These are phyloP conservation scores for Helenozyma baotianmanensis DNA, from an alignment of 805 yeast genomes.

Conservation along the genomic window DNA sequence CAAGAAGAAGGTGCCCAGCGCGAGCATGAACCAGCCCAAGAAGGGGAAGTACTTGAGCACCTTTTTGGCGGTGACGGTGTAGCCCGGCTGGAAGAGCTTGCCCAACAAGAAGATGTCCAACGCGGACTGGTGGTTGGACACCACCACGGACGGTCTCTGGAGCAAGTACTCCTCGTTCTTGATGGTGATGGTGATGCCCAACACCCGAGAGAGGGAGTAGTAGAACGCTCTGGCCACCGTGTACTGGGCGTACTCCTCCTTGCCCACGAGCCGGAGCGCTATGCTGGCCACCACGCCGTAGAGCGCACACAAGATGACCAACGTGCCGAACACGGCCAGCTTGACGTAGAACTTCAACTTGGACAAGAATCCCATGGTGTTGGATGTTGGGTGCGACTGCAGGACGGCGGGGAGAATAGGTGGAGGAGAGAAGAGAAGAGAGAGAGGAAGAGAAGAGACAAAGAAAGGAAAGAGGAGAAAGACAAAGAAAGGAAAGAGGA, in stretches of 20 bases:
- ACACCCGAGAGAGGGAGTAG: constrained; percentile 48
- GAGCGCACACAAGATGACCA: constrained; percentile 56
- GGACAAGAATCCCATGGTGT: constrained; percentile 14
- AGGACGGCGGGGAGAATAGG: no score
- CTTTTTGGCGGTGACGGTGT: constrained; percentile 89
- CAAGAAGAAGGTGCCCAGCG: constrained; percentile 86
- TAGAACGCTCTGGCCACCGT: constrained; percentile 83
- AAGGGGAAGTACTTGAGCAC: constrained; percentile 81
- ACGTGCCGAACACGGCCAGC: constrained; percentile 44
- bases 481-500: no score
- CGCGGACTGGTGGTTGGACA: constrained; percentile 89
- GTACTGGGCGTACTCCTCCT: constrained; percentile 80
- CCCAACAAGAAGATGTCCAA: constrained; percentile 82
- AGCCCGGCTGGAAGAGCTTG: constrained; percentile 76
- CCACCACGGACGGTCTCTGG: constrained; percentile 67
- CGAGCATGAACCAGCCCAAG: constrained; percentile 94
- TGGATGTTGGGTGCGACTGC: background rate
- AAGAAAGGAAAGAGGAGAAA: no score
- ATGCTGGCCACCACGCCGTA: constrained; percentile 80
- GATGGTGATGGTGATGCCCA: constrained; percentile 70
- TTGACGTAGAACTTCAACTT: constrained; percentile 50
- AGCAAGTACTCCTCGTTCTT: constrained; percentile 39
- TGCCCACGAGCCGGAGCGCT: constrained; percentile 60
- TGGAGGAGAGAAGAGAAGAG: no score
- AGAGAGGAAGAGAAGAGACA: no score